Evolutionary conservation across 345 rosid genomes (phyloP), one percentile per base, ranked within the genome.

Genomic region (Clausena lansium): DNA sequence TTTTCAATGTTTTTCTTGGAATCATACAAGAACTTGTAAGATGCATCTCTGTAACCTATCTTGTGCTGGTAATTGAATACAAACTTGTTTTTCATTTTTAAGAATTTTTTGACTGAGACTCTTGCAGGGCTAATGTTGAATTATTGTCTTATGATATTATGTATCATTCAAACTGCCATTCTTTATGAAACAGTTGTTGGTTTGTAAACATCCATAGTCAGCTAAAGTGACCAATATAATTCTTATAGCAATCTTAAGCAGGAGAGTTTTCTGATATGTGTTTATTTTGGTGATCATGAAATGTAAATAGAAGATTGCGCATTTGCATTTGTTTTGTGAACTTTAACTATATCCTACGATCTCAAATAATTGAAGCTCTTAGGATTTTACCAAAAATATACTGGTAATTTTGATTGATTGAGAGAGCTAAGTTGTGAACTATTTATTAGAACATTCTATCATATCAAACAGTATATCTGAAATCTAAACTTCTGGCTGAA

Each of bases 21-120:
- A 77, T 70, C 50, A 45, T 45, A 30, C 35, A 77, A 64, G 24
- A 35, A 22, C 33, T n/a, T 75, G 33, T 33, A 64, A 50, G 62
- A 52, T 52, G 4, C 28, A 52, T 8, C 47, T 36, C 27, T 35
- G 47, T 35, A 5, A 25, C 7, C 41, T 10, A 39, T 74, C 30
- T 27, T 27, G 47, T 47, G n/a, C 22, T 33, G 61, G 65, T 30
- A 20, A n/a, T 24, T 74, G 39, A 41, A 45, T 55, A 1, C 17
- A 17, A 30, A 54, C 32, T 41, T 74, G 1, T 71, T 32, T 11
- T 54, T 8, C 24, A 10, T n/a, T 13, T 35, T 24, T 25, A 65
- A 65, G 70, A 38, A 35, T n/a, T 4, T 50, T 32, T 52, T 64
- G 22, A 22, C 45, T 9, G 19, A 50, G 28, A 59, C 14, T 41